Conservation (phyloP, 164 flowering plant species). For the Aristolochia fimbriata region DNA sequence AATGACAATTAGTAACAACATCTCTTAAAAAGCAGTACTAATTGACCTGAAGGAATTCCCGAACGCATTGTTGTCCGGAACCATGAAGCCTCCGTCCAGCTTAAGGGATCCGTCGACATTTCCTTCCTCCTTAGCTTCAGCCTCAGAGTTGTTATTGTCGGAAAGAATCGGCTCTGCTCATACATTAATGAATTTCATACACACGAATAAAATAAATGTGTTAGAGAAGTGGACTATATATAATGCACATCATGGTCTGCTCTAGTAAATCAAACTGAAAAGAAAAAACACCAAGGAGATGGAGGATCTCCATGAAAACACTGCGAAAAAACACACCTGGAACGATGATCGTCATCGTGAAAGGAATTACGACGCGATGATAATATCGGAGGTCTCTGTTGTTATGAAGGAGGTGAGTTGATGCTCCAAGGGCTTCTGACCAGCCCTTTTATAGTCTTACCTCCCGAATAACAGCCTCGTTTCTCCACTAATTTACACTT, state of each 20-base stretch:
- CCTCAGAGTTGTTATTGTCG: background rate
- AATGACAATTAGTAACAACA: too few relatives aligned
- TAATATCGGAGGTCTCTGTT: too few relatives aligned
- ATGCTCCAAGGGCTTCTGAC: too few relatives aligned
- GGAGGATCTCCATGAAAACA: background rate
- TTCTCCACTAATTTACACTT: background rate
- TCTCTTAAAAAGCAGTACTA: too few relatives aligned
- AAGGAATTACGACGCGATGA: background rate
- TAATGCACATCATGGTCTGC: too few relatives aligned
- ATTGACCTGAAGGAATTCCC: conserved; percentile 28
- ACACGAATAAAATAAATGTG: background rate
- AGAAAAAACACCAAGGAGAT: background rate
- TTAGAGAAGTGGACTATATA: too few relatives aligned
- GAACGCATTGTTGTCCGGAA: conserved; percentile 26
- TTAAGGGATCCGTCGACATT: conserved; percentile 1
- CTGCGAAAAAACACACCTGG: conserved; percentile 6
- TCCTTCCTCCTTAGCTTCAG: background rate
- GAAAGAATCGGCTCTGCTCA: conserved; percentile 12
- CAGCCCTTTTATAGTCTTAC: conserved; percentile 2
- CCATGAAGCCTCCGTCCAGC: conserved; percentile 19
- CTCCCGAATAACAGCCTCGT: background rate
- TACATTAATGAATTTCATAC: background rate
- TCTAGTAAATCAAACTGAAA: background rate
- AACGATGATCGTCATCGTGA: conserved; percentile 13
- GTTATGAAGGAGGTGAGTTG: too few relatives aligned